phyloP scores from a whole-genome alignment of 345 rosid genomes.

The Eucalyptus brandiana region DNA sequence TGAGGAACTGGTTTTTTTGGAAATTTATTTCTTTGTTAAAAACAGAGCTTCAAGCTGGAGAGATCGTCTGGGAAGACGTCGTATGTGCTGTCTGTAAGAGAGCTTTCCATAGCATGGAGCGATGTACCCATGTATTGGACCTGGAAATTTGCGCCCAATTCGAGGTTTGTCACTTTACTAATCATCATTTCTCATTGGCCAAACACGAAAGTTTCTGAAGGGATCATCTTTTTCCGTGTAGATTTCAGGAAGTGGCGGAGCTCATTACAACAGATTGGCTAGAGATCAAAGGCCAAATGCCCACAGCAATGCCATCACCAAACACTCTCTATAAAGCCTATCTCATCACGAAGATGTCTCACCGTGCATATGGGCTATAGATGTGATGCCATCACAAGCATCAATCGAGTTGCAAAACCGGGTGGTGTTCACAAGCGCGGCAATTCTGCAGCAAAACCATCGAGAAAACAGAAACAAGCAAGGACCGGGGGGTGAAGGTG shows the following conservation, averaged over 20 bases:
- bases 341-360: constrained; percentile 5
- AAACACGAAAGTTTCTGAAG: not conserved
- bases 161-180: constrained; percentile 20
- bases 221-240: not conserved
- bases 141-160: constrained; percentile 35
- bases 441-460: not conserved
- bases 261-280: constrained; percentile 19
- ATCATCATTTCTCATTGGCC: not conserved
- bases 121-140: constrained; percentile 36
- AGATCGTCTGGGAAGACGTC: constrained; percentile 40
- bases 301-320: constrained; percentile 6
- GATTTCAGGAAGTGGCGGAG: constrained; percentile 23
- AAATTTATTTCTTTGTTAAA: not conserved
- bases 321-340: constrained; percentile 27
- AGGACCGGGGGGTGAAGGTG: not conserved
- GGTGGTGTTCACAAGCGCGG: not conserved
- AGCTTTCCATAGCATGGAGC: constrained; percentile 42
- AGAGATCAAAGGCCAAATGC: constrained; percentile 20
- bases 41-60: constrained; percentile 55
- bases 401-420: constrained; percentile 6
- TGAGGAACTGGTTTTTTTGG: too few relatives aligned
- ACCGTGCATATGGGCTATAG: constrained; percentile 21
- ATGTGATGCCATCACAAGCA: constrained; percentile 4
- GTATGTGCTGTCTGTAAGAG: constrained; percentile 49
- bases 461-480: not conserved